These are phyloP conservation scores for Sclerotinia glacialis DNA, from an alignment of 2,329 filamentous ascomycete genomes.

Conservation along the genomic window DNA sequence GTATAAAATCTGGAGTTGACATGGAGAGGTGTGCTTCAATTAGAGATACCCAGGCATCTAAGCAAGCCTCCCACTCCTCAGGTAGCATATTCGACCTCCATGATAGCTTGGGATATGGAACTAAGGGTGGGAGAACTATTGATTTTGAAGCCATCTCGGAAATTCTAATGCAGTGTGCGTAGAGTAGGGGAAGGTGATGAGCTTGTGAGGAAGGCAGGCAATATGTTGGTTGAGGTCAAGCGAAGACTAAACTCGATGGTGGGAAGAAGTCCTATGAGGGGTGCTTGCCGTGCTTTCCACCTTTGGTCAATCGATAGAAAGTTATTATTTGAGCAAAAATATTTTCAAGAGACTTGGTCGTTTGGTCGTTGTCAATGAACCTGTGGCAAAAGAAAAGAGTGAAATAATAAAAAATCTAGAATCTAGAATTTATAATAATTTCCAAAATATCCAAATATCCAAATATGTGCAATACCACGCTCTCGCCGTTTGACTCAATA, in stretches of 20 bases:
- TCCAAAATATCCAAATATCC: neutral
- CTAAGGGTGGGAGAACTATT: conserved; percentile 63
- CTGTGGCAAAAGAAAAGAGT: neutral
- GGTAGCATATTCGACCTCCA: conserved; percentile 65
- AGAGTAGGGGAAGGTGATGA: neutral
- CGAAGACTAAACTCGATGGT: neutral
- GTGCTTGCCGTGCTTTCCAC: neutral
- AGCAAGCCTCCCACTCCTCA: conserved; percentile 72
- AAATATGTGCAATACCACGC: neutral
- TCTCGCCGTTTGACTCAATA: conserved; percentile 30
- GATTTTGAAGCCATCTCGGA: conserved; percentile 19
- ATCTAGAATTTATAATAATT: too few relatives aligned
- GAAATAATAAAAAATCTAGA: neutral
- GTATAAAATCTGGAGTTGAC: conserved; percentile 53
- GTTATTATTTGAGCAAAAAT: neutral
- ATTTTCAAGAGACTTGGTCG: neutral
- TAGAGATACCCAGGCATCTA: conserved; percentile 73
- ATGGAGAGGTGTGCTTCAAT: conserved; percentile 62
- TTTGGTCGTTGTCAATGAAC: neutral
- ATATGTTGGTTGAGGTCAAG: too few relatives aligned
- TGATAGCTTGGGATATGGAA: conserved; percentile 68
- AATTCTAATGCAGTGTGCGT: neutral
- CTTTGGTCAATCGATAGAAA: neutral
- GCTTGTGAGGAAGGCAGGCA: neutral
- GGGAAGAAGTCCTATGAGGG: neutral